A percentile compares a stretch with the other conserved stretches of the same genome.
Evolutionary conservation across 306 rosid species (phyloP).

Genomic region (Arachis stenosperma): DNA sequence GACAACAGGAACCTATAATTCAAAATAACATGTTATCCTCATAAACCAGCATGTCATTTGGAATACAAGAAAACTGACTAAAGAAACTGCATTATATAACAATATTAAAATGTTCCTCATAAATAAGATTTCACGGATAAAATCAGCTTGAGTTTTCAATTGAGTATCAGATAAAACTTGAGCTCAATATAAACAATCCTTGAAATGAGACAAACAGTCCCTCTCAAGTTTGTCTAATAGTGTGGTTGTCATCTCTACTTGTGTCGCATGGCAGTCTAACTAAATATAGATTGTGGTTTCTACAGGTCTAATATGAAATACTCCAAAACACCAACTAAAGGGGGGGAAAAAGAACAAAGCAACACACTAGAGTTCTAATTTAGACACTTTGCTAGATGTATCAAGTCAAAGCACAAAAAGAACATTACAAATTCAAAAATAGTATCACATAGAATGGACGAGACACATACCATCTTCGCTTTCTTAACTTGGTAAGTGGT

Average conservation of each 20-base stretch:
- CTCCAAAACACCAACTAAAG: background rate
- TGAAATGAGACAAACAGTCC: conserved; percentile 1
- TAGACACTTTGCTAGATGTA: background rate
- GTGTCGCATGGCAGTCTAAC: background rate
- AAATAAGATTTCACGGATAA: background rate
- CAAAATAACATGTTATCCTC: conserved; percentile 33
- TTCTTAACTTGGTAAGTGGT: conserved; percentile 67
- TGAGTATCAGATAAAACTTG: conserved; percentile 4
- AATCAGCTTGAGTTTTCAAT: background rate
- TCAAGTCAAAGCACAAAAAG: background rate
- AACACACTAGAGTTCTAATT: background rate
- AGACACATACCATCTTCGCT: conserved; percentile 61
- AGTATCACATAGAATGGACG: conserved; percentile 19
- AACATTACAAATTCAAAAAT: conserved; percentile 17
- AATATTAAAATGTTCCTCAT: background rate
- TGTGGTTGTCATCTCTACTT: background rate
- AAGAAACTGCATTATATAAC: background rate
- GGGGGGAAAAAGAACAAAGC: no score
- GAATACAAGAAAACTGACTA: conserved; percentile 24
- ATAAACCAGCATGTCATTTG: conserved; percentile 10
- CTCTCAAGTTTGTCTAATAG: background rate
- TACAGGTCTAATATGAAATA: background rate
- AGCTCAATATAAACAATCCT: background rate
- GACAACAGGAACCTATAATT: conserved; percentile 64
- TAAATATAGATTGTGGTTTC: conserved; percentile 18